A percentile compares a stretch with the other conserved stretches of the same genome.
Evolutionary conservation across 495 filamentous ascomycete species (phyloP).

Genomic region (Daldinia concentrica): DNA sequence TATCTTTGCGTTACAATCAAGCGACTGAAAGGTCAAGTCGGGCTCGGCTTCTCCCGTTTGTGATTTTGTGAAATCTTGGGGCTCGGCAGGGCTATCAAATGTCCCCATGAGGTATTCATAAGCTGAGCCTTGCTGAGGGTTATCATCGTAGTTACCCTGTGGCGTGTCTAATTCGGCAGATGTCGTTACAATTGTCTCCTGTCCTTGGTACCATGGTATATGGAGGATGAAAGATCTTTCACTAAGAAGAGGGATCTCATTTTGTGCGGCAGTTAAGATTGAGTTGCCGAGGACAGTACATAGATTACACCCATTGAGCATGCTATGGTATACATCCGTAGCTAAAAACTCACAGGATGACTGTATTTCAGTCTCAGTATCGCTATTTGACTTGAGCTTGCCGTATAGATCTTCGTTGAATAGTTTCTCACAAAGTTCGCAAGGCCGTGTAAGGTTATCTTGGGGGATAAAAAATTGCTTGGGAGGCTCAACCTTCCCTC

Average conservation of each 20-base stretch:
- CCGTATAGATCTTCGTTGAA: slow-evolving; percentile 9
- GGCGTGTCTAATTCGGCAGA: background rate
- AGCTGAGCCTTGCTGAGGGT: background rate
- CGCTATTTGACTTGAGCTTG: background rate
- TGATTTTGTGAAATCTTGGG: background rate
- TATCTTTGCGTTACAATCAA: slow-evolving; percentile 2
- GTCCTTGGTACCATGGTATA: slow-evolving; percentile 15
- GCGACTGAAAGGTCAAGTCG: background rate
- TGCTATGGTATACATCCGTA: slow-evolving; percentile 1
- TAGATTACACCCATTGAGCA: slow-evolving; percentile 10
- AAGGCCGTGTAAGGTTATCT: background rate
- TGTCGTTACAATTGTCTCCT: background rate
- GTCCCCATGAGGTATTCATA: slow-evolving; percentile 4
- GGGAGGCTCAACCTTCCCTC: slow-evolving; percentile 4
- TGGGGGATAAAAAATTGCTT: background rate
- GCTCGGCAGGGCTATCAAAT: background rate
- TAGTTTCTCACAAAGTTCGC: background rate
- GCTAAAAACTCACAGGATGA: slow-evolving; percentile 5
- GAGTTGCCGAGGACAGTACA: slow-evolving; percentile 12
- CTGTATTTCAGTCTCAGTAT: background rate
- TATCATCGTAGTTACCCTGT: background rate
- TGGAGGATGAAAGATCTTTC: slow-evolving; percentile 4
- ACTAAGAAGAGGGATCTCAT: background rate
- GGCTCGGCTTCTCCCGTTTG: background rate
- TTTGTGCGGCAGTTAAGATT: background rate